These are phyloP conservation scores for Linderniella brevidens DNA, from an alignment of 257 asterid species.

Conservation along the genomic window DNA sequence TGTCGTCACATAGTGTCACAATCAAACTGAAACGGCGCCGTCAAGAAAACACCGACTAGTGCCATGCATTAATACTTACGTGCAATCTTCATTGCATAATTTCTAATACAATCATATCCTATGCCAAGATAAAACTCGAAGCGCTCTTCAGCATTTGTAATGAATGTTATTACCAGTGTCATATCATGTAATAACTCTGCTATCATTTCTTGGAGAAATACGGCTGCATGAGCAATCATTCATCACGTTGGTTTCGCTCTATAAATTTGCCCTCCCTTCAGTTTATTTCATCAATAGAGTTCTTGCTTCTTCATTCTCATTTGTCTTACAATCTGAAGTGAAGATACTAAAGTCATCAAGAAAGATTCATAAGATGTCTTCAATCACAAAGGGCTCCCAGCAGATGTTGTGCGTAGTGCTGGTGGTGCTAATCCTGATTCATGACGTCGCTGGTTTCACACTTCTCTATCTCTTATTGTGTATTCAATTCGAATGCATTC, in stretches of 20 bases:
- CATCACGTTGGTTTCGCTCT: conserved; percentile 4
- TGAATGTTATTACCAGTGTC: conserved; percentile 5
- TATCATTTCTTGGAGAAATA: background rate
- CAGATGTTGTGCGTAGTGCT: conserved; percentile 12
- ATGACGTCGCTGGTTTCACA: conserved; percentile 18
- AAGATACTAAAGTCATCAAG: too few relatives aligned
- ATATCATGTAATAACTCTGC: conserved; percentile 7
- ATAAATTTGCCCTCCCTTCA: conserved; percentile 14
- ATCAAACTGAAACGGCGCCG: conserved; percentile 47
- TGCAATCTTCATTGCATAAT: background rate
- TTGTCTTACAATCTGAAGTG: background rate
- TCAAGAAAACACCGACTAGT: conserved; percentile 8
- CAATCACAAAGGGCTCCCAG: conserved; percentile 6
- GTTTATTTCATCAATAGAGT: background rate
- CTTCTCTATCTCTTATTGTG: conserved; percentile 7
- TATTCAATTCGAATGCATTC: too few relatives aligned
- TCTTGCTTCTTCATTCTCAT: too few relatives aligned
- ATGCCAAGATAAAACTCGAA: too few relatives aligned
- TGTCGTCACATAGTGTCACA: conserved; percentile 14
- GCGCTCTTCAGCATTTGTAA: background rate
- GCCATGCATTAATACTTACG: conserved; percentile 12
- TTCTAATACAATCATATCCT: too few relatives aligned
- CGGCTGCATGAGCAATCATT: conserved; percentile 27
- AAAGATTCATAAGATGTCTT: background rate
- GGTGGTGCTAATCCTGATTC: conserved; percentile 14